These are phyloP conservation scores for Metschnikowia chrysomelidarum DNA, from an alignment of 805 yeast species.

Conservation along the genomic window DNA sequence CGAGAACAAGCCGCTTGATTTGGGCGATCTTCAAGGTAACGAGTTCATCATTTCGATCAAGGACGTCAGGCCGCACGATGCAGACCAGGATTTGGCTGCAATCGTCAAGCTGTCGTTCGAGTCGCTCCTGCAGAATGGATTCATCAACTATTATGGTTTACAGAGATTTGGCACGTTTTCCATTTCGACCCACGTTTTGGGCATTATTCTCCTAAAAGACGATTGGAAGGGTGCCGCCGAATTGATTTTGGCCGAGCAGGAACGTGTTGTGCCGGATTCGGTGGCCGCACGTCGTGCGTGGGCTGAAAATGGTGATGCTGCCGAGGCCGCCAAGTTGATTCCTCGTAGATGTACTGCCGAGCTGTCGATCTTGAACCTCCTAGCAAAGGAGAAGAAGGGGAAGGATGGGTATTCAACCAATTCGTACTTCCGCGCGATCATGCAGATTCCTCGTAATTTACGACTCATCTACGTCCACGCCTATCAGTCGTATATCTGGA, in stretches of 20 bases:
- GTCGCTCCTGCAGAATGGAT: conserved; percentile 66
- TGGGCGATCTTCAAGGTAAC: conserved; percentile 88
- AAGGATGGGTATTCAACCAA: conserved; percentile 44
- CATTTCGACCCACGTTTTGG: conserved; percentile 84
- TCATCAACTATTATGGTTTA: conserved; percentile 95
- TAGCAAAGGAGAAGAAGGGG: conserved; percentile 50
- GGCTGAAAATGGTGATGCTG: conserved; percentile 70
- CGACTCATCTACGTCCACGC: conserved; percentile 97
- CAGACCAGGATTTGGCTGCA: conserved; percentile 37
- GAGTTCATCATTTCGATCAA: conserved; percentile 84
- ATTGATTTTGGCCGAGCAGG: conserved; percentile 80
- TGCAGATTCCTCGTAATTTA: conserved; percentile 88
- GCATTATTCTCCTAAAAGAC: conserved; percentile 63
- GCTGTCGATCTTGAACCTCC: conserved; percentile 58
- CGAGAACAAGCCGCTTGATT: conserved; percentile 54
- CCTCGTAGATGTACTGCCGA: conserved; percentile 91
- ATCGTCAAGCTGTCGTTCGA: conserved; percentile 52
- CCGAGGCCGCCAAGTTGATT: conserved; percentile 65
- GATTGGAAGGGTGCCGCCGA: conserved; percentile 83
- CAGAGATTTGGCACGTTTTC: conserved; percentile 97
- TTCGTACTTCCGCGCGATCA: conserved; percentile 74
- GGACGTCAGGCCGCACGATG: conserved; percentile 49
- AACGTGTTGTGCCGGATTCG: conserved; percentile 77
- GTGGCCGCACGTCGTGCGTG: conserved; percentile 79
- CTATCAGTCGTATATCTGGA: conserved; percentile 96